Percentiles rank a stretch among this genome's conserved stretches.
phyloP scores from a whole-genome alignment of 2,329 filamentous ascomycete species.

The Pseudomassariella vexata region DNA sequence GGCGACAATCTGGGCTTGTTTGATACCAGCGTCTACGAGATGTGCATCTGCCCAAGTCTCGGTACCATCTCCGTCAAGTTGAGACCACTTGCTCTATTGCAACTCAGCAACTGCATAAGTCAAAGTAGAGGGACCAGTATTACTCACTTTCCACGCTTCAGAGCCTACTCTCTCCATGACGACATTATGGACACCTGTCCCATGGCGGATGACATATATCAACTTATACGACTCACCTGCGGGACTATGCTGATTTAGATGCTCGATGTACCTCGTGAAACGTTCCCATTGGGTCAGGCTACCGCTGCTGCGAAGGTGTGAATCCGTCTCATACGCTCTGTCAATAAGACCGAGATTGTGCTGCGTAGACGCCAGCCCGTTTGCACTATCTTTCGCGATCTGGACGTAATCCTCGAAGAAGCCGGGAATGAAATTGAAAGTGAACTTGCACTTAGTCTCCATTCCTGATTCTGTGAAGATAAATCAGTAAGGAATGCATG shows the following conservation, averaged over 20 bases:
- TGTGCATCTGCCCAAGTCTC: conserved; percentile 10
- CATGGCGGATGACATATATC: conserved; percentile 11
- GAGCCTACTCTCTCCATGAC: conserved; percentile 10
- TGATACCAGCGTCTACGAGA: conserved; percentile 8
- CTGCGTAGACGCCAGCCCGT: neutral
- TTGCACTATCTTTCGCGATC: neutral
- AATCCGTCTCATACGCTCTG: neutral
- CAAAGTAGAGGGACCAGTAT: neutral
- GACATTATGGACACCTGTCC: conserved; percentile 10
- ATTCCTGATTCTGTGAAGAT: neutral
- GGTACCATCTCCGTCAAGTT: conserved; percentile 9
- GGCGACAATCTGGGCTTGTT: conserved; percentile 6
- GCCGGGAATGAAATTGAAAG: neutral
- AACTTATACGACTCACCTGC: conserved; percentile 11
- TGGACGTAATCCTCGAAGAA: conserved; percentile 1
- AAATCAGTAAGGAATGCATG: too few species aligned
- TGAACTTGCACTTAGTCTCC: neutral
- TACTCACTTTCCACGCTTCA: conserved; percentile 8
- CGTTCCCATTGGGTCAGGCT: conserved; percentile 5
- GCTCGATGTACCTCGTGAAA: conserved; percentile 6
- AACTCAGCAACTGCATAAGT: neutral
- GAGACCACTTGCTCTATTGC: conserved; percentile 10
- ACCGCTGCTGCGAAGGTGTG: accelerated
- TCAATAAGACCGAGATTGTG: neutral
- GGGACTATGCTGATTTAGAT: conserved; percentile 3